Base-by-base conservation (phyloP, 768 basidiomycete genomes). In the Chalciporus sphaerocephalus region DNA sequence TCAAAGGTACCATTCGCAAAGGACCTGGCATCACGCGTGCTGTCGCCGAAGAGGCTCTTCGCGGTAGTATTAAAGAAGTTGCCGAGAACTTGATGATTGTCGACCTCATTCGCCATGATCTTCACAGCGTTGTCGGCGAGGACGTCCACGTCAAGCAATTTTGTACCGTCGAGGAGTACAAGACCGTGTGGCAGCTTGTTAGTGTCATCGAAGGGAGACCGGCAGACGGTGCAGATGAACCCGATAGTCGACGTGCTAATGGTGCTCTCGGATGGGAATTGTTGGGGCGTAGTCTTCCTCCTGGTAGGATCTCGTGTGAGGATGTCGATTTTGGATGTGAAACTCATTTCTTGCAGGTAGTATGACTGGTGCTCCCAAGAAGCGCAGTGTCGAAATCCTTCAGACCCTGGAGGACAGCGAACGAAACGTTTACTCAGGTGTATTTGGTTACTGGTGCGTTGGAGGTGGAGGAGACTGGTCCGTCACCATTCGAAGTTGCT, bases 21-120 rank as follows among this genome's bases (percentile, higher is more conserved):
- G 79, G 71, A 3, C 80, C 83, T 6, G 72, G 71, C 7, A 73
- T 84, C 46, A 83, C 76, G 15, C 79, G 79, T 21, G 79, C 74
- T 44, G 75, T 80, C 38, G 84, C 84, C n/a, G 81, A 85, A 55
- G 55, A 81, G 64, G 63, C 75, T 12, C 66, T 87, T 46, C 72
- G 71, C 12, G 83, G 84, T 5, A 86, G 78, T 62, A 72, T 69
- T 34, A 98, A 98, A 63, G 94, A 98, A 65, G 81, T 94, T 2
- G 94, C 93, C 0, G 94, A 97, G 70, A 98, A 98, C 61, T 67
- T 98, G 46, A 97, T 98, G 94, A 96, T 98, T 51, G 94, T 96
- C 20, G 94, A 97, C 62, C 79, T 98, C 38, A 95, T 95, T 57
- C 81, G 92, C 25, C 89, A 96, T 53, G 94, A 98, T 67, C 71